Conservation (phyloP, 2,329 filamentous ascomycete genomes). For the Blumeriella jaapii region DNA sequence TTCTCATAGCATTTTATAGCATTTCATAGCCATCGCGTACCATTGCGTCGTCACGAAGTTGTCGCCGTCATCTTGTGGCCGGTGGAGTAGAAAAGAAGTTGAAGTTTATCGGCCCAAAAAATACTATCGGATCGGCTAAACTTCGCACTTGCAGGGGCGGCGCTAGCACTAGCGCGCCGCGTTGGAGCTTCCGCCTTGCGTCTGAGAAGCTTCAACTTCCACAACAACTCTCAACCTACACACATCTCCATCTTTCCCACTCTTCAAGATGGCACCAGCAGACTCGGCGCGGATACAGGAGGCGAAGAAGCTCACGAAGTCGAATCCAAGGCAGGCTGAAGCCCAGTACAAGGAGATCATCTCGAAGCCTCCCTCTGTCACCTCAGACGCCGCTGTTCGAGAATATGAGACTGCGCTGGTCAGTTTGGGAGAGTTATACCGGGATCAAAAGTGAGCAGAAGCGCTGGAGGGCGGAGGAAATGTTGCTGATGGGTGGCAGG, state of each 20-base stretch:
- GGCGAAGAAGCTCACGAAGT: constrained; percentile 73
- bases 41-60: constrained; percentile 20
- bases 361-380: constrained; percentile 70
- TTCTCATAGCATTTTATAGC: not conserved
- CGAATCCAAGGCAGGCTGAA: constrained; percentile 75
- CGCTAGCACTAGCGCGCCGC: constrained; percentile 2
- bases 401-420: constrained; percentile 88
- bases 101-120: constrained; percentile 12
- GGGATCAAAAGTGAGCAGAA: constrained; percentile 62
- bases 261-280: constrained; percentile 41
- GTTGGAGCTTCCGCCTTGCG: constrained; percentile 10
- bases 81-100: not conserved
- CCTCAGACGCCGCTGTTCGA: constrained; percentile 71
- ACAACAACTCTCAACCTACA: constrained; percentile 14
- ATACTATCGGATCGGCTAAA: constrained; percentile 9
- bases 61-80: constrained; percentile 11
- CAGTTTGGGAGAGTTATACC: constrained; percentile 82
- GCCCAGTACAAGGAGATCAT: constrained; percentile 82
- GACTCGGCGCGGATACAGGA: constrained; percentile 65
- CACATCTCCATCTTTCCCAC: constrained; percentile 13
- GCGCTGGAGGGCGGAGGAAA: constrained; percentile 1
- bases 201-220: constrained; percentile 7
- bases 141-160: constrained; percentile 19
- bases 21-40: constrained; percentile 11
- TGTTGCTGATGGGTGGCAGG: constrained; percentile 34